Conservation (phyloP, 345 rosid genomes). For the Dimocarpus longan region DNA sequence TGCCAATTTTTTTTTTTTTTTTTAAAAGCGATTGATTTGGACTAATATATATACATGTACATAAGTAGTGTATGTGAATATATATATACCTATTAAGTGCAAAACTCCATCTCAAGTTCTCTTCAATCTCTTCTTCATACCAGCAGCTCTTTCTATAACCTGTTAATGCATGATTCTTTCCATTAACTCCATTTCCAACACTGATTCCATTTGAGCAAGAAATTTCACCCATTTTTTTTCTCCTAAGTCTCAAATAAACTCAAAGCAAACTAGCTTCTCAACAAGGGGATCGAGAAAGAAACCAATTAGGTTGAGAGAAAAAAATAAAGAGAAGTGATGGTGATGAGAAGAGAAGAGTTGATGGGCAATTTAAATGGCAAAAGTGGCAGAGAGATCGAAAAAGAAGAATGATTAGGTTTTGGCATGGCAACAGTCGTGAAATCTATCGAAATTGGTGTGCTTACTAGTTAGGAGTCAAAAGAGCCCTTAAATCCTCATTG, state of each 20-base stretch:
- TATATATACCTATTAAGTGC: constrained; percentile 58
- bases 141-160: constrained; percentile 75
- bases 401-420: constrained; percentile 31
- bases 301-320: not conserved
- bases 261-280: not conserved
- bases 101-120: constrained; percentile 60
- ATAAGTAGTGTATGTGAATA: not conserved
- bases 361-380: constrained; percentile 32
- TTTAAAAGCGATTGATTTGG: too few species aligned
- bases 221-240: constrained; percentile 48
- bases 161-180: constrained; percentile 34
- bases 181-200: constrained; percentile 42
- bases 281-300: not conserved
- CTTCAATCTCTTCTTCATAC: constrained; percentile 73
- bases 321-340: not conserved
- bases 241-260: not conserved
- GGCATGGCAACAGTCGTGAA: constrained; percentile 24
- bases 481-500: constrained; percentile 30
- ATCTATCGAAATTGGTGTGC: constrained; percentile 32
- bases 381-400: constrained; percentile 26
- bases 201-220: constrained; percentile 40
- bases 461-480: constrained; percentile 4
- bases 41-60: not conserved
- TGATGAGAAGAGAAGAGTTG: constrained; percentile 14
- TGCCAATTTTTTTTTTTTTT: too few species aligned